Percentiles rank a stretch among this genome's conserved stretches.
phyloP scores from a whole-genome alignment of 345 rosid genomes.

The Rhodomyrtus tomentosa region DNA sequence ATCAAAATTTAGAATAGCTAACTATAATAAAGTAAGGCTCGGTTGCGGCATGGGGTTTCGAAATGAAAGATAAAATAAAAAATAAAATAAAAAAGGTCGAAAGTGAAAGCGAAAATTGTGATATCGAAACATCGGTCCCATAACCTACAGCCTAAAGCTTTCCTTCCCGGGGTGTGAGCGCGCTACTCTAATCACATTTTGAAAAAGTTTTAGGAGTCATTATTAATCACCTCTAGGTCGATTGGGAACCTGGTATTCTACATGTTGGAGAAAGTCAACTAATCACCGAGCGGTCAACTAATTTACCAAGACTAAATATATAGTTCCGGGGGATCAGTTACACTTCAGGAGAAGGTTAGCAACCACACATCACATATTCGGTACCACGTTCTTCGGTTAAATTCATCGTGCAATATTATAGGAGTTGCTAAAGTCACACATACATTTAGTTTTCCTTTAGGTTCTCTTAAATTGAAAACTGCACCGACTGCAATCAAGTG shows the following conservation, averaged over 20 bases:
- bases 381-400: neutral
- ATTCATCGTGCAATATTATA: neutral
- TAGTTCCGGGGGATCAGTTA: neutral
- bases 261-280: neutral
- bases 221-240: neutral
- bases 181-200: neutral
- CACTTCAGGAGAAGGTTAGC: neutral
- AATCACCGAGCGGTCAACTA: neutral
- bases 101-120: neutral
- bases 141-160: neutral
- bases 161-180: neutral
- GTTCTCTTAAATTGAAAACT: neutral
- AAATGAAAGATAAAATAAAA: neutral
- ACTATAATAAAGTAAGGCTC: neutral
- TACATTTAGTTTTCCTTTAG: neutral
- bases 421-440: no score
- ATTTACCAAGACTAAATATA: neutral
- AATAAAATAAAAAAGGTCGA: neutral
- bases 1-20: neutral
- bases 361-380: neutral
- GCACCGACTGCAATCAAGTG: neutral
- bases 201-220: neutral
- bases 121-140: neutral
- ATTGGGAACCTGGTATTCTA: neutral
- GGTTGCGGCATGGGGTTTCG: neutral